Percentiles rank a stretch among this genome's conserved stretches.
phyloP scores from a whole-genome alignment of 2,329 filamentous ascomycete genomes.

The Lachnellula suecica region DNA sequence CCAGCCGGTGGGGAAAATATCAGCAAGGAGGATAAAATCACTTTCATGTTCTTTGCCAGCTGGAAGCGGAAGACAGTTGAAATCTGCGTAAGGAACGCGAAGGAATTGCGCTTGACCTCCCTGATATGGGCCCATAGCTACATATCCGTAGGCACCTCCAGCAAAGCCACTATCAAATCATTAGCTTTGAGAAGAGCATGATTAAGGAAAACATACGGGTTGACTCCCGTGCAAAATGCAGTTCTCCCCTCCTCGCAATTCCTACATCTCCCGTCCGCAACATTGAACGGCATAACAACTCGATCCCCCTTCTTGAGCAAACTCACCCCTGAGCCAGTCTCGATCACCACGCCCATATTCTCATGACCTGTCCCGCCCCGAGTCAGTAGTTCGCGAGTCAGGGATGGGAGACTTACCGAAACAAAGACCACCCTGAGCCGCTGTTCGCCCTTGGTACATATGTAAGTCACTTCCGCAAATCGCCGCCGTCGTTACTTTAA shows the following conservation, averaged over 20 bases:
- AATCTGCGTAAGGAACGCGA: constrained; percentile 65
- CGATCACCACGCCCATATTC: constrained; percentile 75
- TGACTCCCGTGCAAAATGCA: constrained; percentile 72
- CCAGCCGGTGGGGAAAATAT: constrained; percentile 54
- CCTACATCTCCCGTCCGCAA: constrained; percentile 77
- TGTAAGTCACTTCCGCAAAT: constrained; percentile 35
- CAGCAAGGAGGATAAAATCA: constrained; percentile 55
- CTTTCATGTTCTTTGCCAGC: constrained; percentile 64
- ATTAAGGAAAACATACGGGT: constrained; percentile 59
- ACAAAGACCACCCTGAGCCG: constrained; percentile 59
- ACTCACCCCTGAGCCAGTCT: constrained; percentile 66
- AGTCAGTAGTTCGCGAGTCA: constrained; percentile 53
- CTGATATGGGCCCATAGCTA: constrained; percentile 59
- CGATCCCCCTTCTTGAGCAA: constrained; percentile 72
- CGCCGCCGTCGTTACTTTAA: constrained; percentile 43
- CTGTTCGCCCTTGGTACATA: constrained; percentile 66
- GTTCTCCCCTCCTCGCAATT: constrained; percentile 79
- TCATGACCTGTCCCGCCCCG: constrained; percentile 71
- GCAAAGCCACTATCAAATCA: constrained; percentile 47
- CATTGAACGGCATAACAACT: constrained; percentile 81
- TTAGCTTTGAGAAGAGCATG: constrained; percentile 49
- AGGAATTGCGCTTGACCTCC: constrained; percentile 73
- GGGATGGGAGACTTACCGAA: constrained; percentile 44
- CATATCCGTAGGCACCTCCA: constrained; percentile 60
- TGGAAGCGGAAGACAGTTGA: constrained; percentile 63